Base-by-base conservation (phyloP, 1,284 basidiomycete genomes). In the Crucibulum cyathiforme region DNA sequence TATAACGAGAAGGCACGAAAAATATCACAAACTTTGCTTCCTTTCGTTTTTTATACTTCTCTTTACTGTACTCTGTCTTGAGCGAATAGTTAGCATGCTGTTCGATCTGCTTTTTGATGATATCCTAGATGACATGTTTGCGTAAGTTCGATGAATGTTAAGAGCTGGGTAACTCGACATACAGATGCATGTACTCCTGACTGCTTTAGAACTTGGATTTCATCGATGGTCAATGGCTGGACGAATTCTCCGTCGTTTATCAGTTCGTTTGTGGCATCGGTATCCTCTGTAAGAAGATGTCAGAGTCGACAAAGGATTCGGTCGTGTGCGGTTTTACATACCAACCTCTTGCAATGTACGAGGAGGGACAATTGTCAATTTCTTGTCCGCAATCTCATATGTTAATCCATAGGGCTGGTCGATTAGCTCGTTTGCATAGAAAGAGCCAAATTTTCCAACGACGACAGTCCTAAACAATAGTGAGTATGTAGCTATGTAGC, bases 11-110 rank as follows among this genome's bases (percentile, higher is more conserved):
- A 10, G 31, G 24, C 47, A 54, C 48, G 24, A n/a, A 49, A 46
- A 45, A 56, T 17, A 36, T 34, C 12, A 63, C 68, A 49, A 71
- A 96, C 95, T 98, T 98, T 63, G 93, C 94, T 77, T 96, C 94
- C 75, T 98, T 98, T 50, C 94, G 84, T 74, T 95, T 96, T 72
- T 88, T 91, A 78, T 98, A 98, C 74, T 98, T 98, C 70, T 98
- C 96, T 76, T 98, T 98, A 75, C 93, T 95, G 73, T 95, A 98
- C 75, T 96, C 96, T 1, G 95, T 98, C 79, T 98, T 98, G 56
- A 97, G 80, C 8, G 88, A 88, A 74, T 93, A 98, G 69, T 93
- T 92, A 37, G 92, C 90, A 70, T 98, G 96, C 67, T 90, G 86
- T 66, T 94, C 94, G 58, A 98, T 96, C 76, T 98, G 96, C 72